Conservation (phyloP, 352 stramenopile species). For the Phytophthora idaei region DNA sequence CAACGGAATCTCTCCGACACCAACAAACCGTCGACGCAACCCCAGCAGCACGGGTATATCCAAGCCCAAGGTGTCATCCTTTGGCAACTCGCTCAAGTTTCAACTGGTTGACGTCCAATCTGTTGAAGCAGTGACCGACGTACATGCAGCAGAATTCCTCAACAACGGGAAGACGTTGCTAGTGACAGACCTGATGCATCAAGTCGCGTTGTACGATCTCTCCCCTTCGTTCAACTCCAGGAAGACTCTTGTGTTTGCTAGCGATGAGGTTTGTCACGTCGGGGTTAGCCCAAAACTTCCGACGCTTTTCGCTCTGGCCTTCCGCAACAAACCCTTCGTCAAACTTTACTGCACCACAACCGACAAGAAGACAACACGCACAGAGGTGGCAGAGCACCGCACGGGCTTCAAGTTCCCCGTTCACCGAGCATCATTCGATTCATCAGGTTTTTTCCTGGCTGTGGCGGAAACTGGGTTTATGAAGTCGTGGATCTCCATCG, state of each 20-base stretch:
- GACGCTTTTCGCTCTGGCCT: constrained; percentile 25
- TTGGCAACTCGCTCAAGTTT: constrained; percentile 25
- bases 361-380: neutral
- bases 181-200: constrained; percentile 42
- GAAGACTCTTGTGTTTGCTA: constrained; percentile 12
- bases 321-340: constrained; percentile 37
- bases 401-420: constrained; percentile 48
- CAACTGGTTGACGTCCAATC: constrained; percentile 27
- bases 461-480: constrained; percentile 51
- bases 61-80: constrained; percentile 28
- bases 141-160: constrained; percentile 37
- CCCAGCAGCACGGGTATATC: constrained; percentile 8
- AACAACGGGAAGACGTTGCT: constrained; percentile 28
- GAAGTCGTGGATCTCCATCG: constrained; percentile 63
- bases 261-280: constrained; percentile 35
- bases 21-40: constrained; percentile 16
- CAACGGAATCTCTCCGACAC: constrained; percentile 4
- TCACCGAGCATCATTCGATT: constrained; percentile 48
- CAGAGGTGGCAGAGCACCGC: constrained; percentile 10
- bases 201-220: constrained; percentile 24
- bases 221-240: constrained; percentile 13
- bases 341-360: constrained; percentile 22
- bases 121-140: constrained; percentile 12
- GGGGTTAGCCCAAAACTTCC: constrained; percentile 6
- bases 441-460: constrained; percentile 41